A percentile compares a stretch with the other conserved stretches of the same genome.
phyloP scores from a whole-genome alignment of 208 protist genomes.

The Acanthamoeba sp. region DNA sequence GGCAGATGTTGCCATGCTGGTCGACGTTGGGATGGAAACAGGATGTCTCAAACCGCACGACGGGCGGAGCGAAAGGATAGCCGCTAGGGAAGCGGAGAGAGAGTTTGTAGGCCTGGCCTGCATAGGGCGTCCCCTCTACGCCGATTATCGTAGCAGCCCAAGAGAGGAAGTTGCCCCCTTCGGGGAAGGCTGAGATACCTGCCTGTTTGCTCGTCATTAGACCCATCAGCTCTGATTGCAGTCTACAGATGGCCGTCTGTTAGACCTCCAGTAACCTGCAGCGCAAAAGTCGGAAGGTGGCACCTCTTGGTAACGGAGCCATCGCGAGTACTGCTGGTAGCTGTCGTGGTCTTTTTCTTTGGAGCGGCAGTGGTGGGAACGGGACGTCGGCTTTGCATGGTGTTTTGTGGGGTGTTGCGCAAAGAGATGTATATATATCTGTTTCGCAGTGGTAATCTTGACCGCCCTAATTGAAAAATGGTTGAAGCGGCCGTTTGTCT shows the following conservation, averaged over 20 bases:
- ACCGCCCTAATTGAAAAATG: too few relatives aligned
- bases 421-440: too few relatives aligned
- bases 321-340: neutral
- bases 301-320: neutral
- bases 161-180: slow-evolving; percentile 95
- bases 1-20: slow-evolving; percentile 94
- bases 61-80: slow-evolving; percentile 96
- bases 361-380: neutral
- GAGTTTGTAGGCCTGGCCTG: slow-evolving; percentile 94
- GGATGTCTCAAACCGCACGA: slow-evolving; percentile 94
- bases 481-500: too few relatives aligned
- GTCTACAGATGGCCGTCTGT: neutral
- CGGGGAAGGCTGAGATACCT: slow-evolving; percentile 96
- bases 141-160: slow-evolving; percentile 95
- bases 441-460: too few relatives aligned
- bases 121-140: slow-evolving; percentile 93
- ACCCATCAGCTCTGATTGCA: slow-evolving; percentile 38
- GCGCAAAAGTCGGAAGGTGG: too few relatives aligned
- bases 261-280: too few relatives aligned
- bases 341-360: neutral
- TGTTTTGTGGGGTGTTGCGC: neutral
- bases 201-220: slow-evolving; percentile 88
- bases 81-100: slow-evolving; percentile 93
- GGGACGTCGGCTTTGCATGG: neutral
- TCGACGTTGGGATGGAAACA: slow-evolving; percentile 98